Evolutionary conservation across 2,329 filamentous ascomycete species (phyloP).

Genomic region (Neofusicoccum laricinum): DNA sequence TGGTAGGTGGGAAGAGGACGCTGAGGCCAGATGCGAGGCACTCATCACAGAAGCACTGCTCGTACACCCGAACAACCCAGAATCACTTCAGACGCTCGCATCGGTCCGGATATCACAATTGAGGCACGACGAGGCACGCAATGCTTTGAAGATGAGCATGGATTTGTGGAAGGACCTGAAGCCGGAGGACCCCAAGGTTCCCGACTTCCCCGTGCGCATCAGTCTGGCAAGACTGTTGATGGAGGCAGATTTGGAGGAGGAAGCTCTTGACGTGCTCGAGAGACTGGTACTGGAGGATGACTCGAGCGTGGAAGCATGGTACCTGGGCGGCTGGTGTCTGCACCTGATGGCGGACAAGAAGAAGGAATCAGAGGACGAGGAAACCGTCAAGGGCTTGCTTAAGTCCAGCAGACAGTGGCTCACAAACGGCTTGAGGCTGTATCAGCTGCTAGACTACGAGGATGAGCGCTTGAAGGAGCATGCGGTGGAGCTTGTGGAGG

Average conservation of each 20-base stretch:
- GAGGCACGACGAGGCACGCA: constrained; percentile 72
- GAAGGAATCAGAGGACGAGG: constrained; percentile 41
- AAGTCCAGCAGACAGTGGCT: constrained; percentile 80
- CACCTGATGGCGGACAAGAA: constrained; percentile 74
- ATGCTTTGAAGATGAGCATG: constrained; percentile 75
- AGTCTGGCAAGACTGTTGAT: constrained; percentile 81
- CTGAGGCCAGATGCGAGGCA: constrained; percentile 81
- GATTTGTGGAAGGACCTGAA: constrained; percentile 78
- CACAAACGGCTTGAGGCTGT: constrained; percentile 76
- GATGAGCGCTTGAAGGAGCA: constrained; percentile 76
- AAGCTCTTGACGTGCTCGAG: constrained; percentile 82
- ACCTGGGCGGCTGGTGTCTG: constrained; percentile 91
- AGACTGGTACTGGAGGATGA: constrained; percentile 85
- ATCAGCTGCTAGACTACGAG: constrained; percentile 75
- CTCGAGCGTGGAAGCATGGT: constrained; percentile 92
- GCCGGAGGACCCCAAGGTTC: constrained; percentile 68
- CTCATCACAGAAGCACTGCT: constrained; percentile 88
- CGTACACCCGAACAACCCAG: constrained; percentile 74
- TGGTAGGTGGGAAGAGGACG: constrained; percentile 73
- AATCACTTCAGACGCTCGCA: constrained; percentile 93
- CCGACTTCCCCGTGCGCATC: constrained; percentile 82
- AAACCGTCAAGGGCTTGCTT: constrained; percentile 61
- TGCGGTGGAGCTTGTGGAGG: constrained; percentile 65
- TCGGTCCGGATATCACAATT: constrained; percentile 90
- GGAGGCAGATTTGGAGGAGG: constrained; percentile 81